These are phyloP conservation scores for Phanerochaete carnosa DNA, from an alignment of 768 basidiomycete species.

Conservation along the genomic window DNA sequence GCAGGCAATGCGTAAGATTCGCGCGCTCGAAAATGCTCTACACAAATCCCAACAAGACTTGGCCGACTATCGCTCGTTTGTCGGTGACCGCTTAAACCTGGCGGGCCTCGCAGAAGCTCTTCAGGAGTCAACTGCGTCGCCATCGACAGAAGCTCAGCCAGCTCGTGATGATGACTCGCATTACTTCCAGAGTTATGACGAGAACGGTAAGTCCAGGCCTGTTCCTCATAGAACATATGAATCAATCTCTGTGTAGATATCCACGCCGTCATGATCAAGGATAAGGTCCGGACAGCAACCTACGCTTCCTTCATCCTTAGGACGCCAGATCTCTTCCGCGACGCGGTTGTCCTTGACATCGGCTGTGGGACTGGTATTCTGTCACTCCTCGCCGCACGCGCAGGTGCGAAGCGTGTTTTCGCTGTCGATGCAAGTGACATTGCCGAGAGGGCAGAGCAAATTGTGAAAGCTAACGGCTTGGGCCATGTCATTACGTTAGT, in stretches of 20 bases:
- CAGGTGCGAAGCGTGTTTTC: slow-evolving; percentile 87
- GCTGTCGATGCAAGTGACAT: slow-evolving; percentile 88
- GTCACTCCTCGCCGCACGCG: slow-evolving; percentile 84
- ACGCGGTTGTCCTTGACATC: slow-evolving; percentile 88
- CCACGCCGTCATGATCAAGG: slow-evolving; percentile 95
- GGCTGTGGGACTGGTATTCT: slow-evolving; percentile 96
- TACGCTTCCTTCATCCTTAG: slow-evolving; percentile 90
- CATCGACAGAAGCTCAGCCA: slow-evolving; percentile 25
- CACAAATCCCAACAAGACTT: slow-evolving; percentile 56
- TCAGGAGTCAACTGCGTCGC: slow-evolving; percentile 27
- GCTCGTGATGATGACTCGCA: slow-evolving; percentile 84
- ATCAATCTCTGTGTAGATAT: slow-evolving; percentile 54
- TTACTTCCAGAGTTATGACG: slow-evolving; percentile 89
- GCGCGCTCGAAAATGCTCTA: slow-evolving; percentile 59
- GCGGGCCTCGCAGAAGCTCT: slow-evolving; percentile 40
- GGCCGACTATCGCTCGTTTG: slow-evolving; percentile 55
- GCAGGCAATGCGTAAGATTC: slow-evolving; percentile 44
- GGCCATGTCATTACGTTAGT: slow-evolving; percentile 64
- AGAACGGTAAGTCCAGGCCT: slow-evolving; percentile 58
- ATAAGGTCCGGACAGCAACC: slow-evolving; percentile 88
- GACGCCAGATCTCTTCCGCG: slow-evolving; percentile 77
- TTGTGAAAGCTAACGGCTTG: slow-evolving; percentile 48
- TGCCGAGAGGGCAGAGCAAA: slow-evolving; percentile 45
- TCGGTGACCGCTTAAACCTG: slow-evolving; percentile 51
- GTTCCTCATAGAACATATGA: neutral